Evolutionary conservation across 148 eudicot genomes (phyloP), one percentile per base, ranked within the genome.

Genomic region (Rhododendron ovatum): DNA sequence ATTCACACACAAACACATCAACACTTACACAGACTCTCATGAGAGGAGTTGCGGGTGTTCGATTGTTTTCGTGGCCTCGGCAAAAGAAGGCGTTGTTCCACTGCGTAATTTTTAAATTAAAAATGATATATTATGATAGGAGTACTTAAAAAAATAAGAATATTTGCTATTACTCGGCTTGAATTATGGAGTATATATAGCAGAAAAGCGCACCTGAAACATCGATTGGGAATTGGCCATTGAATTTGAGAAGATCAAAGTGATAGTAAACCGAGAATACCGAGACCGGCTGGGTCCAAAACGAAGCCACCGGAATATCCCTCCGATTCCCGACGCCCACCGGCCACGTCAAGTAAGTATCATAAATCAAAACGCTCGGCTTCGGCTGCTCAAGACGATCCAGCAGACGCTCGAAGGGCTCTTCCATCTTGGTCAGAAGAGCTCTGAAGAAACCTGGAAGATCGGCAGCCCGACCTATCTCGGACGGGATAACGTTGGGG

Each of bases 301-400:
- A 71, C 0, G 92, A 88, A 4, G 93, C 95, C 88, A 90, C 92
- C 47, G 91, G 92, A 84, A 93, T 88, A 87, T 86, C 89, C 87
- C 91, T 88, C 71, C 88, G 89, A 2, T 83, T 89, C 4, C 88
- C 92, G 1, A 89, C 69, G 1, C 35, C 81, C 17, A 87, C 87
- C 15, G 83, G 89, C 95, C 94, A 94, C 30, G 7, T 74, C 84
- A 92, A 35, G 74, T 37, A 84, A 10, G 92, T 82, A 59, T 94
- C 96, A 28, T 87, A 81, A 3, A 92, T 50, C 1, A 94, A 85
- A 13, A 87, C 84, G 14, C 87, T 88, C 26, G 91, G 81, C 82
- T 47, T 50, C 1, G 84, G 90, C 51, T 83, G 84, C 79, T 87
- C 84, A 48, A 93, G 91, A 82, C 59, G 85, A 73, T 91, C 92